phyloP scores from a whole-genome alignment of 805 yeast genomes.

The Candida coleopterorum region DNA sequence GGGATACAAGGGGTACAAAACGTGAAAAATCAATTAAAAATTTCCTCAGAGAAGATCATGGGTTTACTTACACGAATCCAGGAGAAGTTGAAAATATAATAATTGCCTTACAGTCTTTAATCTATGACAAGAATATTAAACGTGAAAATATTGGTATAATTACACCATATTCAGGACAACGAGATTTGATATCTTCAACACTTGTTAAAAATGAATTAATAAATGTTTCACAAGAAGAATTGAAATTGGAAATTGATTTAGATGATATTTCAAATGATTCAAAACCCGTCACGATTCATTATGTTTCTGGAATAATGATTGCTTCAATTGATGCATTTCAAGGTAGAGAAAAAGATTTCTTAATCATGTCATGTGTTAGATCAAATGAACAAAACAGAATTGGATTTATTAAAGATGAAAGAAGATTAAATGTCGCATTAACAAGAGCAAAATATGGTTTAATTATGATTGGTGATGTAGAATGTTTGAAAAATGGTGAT shows the following conservation, averaged over 20 bases:
- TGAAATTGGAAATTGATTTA: constrained; percentile 53
- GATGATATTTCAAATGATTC: constrained; percentile 50
- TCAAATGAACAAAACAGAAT: constrained; percentile 70
- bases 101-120: constrained; percentile 45
- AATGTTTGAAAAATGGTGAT: constrained; percentile 45
- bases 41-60: constrained; percentile 43
- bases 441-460: constrained; percentile 86
- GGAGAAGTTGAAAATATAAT: constrained; percentile 49
- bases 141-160: constrained; percentile 57
- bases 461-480: constrained; percentile 37
- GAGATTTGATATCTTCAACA: constrained; percentile 53
- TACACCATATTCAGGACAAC: constrained; percentile 74
- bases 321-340: constrained; percentile 65
- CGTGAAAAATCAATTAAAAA: constrained; percentile 47
- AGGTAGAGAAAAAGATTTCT: constrained; percentile 52
- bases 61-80: constrained; percentile 54
- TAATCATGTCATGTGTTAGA: constrained; percentile 49
- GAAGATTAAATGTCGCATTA: constrained; percentile 84
- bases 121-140: constrained; percentile 49
- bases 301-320: constrained; percentile 40
- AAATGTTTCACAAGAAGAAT: constrained; percentile 48
- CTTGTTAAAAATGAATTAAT: constrained; percentile 48
- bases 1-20: constrained; percentile 50
- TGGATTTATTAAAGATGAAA: constrained; percentile 80
- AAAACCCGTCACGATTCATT: constrained; percentile 45